Base-by-base conservation (phyloP, 2,329 filamentous ascomycete genomes). In the Verticillium dahliae region DNA sequence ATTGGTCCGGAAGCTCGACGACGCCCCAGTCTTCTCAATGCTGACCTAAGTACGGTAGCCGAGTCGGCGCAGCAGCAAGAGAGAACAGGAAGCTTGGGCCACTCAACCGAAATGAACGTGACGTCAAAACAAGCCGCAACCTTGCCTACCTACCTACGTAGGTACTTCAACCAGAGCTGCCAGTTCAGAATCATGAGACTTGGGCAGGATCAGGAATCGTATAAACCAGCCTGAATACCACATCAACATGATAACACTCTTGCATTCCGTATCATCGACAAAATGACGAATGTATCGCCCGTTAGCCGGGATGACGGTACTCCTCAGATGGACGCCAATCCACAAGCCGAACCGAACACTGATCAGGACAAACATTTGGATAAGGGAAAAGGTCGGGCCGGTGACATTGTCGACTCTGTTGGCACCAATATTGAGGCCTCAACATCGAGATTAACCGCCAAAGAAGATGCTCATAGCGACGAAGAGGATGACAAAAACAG, bases 351-450 rank as follows among this genome's bases (percentile, higher is more conserved):
- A 31, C 27, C 27, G 27, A 5, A 31, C 27, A 31, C 27, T 31
- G 27, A 31, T 31, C 27, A 1, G 27, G 27, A 31, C 27, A 31
- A 31, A 31, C 27, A 31, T 31, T 4, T 31, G 27, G 31, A 34
- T 6, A 56, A 56, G 27, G 54, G 54, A 35, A 56, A 34, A 34
- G 54, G 18, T 2, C 31, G 27, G 9, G 4, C 52, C 15, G 27
- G 31, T 4, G 14, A 56, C n/a, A 31, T 31, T 5, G 27, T 60
- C 67, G 45, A 61, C 9, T 2, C 35, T 13, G 7, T 37, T 37
- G 13, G 35, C 35, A 64, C 58, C 67, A 68, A 35, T 62, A 61
- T 35, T 54, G 58, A 35, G 66, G 61, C 45, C 61, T 60, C 62
- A 52, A 62, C 38, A 41, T 56, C 56, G 60, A 52, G 27, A 62